These are phyloP conservation scores for Talaromyces sp. DNA, from an alignment of 2,329 filamentous ascomycete species.

Conservation along the genomic window DNA sequence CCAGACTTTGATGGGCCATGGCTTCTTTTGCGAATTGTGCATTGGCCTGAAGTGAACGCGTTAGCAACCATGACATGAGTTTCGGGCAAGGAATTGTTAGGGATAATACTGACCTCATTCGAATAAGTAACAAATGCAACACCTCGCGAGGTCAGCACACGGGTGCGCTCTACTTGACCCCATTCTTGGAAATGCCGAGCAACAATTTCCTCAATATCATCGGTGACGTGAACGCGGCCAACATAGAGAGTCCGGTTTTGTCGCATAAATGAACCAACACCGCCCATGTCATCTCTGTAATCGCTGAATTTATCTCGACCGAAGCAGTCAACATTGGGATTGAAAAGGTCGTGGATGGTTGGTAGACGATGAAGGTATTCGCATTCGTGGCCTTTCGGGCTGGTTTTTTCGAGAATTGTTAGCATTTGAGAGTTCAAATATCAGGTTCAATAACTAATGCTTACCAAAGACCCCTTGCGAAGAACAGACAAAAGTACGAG, in stretches of 20 bases:
- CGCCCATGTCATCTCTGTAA: slow-evolving; percentile 96
- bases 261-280: slow-evolving; percentile 87
- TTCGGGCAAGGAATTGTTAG: not conserved
- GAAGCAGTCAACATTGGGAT: slow-evolving; percentile 92
- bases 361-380: slow-evolving; percentile 89
- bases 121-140: slow-evolving; percentile 94
- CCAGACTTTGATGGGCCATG: slow-evolving; percentile 87
- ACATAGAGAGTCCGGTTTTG: slow-evolving; percentile 93
- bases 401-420: slow-evolving; percentile 12
- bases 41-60: slow-evolving; percentile 50
- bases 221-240: slow-evolving; percentile 87
- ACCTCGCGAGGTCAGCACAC: slow-evolving; percentile 81
- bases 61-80: not conserved
- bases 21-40: slow-evolving; percentile 89
- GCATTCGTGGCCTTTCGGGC: slow-evolving; percentile 83
- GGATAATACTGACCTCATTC: slow-evolving; percentile 54
- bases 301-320: slow-evolving; percentile 88
- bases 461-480: slow-evolving; percentile 67
- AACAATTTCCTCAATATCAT: slow-evolving; percentile 95
- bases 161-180: slow-evolving; percentile 83
- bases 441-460: not conserved
- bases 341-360: slow-evolving; percentile 80
- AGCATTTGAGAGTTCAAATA: slow-evolving; percentile 10
- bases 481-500: slow-evolving; percentile 88
- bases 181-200: slow-evolving; percentile 94